phyloP scores from a whole-genome alignment of 2,329 filamentous ascomycete species.

The Verticillium alfalfae region DNA sequence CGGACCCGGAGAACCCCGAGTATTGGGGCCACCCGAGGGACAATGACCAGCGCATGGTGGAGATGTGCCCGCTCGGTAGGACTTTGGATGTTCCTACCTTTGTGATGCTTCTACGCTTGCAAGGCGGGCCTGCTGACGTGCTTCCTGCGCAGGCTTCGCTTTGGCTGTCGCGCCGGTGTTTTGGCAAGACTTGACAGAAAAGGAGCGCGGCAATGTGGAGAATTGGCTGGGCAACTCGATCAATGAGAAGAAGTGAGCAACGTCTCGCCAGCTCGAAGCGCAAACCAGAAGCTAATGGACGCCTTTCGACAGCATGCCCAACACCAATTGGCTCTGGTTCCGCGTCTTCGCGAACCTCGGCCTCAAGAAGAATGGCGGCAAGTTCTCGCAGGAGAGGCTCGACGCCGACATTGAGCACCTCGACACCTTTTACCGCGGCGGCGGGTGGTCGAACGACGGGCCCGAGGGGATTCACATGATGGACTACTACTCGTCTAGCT shows the following conservation, averaged over 20 bases:
- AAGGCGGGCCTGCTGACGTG: background rate
- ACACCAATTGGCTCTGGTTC: slow-evolving; percentile 73
- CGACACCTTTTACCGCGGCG: slow-evolving; percentile 76
- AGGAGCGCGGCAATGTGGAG: slow-evolving; percentile 61
- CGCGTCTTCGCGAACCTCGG: slow-evolving; percentile 79
- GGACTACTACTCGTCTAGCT: slow-evolving; percentile 80
- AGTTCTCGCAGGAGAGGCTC: slow-evolving; percentile 63
- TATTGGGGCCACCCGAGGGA: slow-evolving; percentile 75
- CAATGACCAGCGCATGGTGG: slow-evolving; percentile 78
- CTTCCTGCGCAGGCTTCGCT: slow-evolving; percentile 47
- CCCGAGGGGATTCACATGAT: slow-evolving; percentile 76
- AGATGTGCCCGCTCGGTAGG: slow-evolving; percentile 66
- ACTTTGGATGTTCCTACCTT: slow-evolving; percentile 8
- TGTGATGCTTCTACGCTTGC: background rate
- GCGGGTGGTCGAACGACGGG: slow-evolving; percentile 78
- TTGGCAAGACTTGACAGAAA: slow-evolving; percentile 60
- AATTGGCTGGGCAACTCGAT: slow-evolving; percentile 68
- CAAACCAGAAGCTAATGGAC: background rate
- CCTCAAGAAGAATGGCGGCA: slow-evolving; percentile 67
- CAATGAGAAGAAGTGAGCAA: slow-evolving; percentile 64
- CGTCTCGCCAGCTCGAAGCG: no score
- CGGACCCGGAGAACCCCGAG: slow-evolving; percentile 62
- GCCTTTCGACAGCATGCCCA: slow-evolving; percentile 55
- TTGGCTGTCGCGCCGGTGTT: slow-evolving; percentile 63
- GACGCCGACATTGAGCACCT: slow-evolving; percentile 73